Conservation (phyloP, 202 grass and related monocot species). For the Thinopyrum obtusiflorum region DNA sequence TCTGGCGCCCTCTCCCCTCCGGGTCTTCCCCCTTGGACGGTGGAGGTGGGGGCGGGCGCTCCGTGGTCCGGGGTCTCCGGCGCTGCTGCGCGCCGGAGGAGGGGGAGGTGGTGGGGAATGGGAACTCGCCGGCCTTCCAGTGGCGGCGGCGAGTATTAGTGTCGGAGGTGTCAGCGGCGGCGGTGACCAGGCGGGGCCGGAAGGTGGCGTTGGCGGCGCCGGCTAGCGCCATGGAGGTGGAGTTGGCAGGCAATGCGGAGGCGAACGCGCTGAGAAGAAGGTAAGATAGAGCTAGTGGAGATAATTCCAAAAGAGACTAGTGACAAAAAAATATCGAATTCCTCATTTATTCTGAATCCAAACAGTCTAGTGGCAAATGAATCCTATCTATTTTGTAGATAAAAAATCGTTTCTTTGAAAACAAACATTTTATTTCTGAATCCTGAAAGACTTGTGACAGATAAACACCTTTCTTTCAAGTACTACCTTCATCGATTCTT, state of each 20-base stretch:
- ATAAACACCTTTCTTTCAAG: not conserved
- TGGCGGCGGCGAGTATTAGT: not conserved
- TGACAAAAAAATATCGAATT: not conserved
- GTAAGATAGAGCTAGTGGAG: conserved; percentile 15
- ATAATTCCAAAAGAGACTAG: conserved; percentile 15
- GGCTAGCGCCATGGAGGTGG: conserved; percentile 23
- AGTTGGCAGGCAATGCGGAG: conserved; percentile 7
- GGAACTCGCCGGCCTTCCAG: conserved; percentile 43
- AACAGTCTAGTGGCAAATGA: too few relatives aligned
- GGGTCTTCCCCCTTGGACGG: not conserved
- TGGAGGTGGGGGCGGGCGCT: not conserved
- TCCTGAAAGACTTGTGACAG: not conserved
- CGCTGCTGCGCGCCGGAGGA: conserved; percentile 17
- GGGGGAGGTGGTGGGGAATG: conserved; percentile 17
- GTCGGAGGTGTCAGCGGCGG: not conserved
- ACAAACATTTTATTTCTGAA: not conserved
- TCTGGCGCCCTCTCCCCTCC: not conserved
- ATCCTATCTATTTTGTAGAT: too few relatives aligned
- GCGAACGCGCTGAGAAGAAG: not conserved
- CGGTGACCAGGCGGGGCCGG: conserved; percentile 21
- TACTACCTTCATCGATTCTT: too few relatives aligned
- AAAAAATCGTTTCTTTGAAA: not conserved
- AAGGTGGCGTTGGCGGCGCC: not conserved
- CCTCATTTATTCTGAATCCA: too few relatives aligned
- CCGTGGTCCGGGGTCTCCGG: not conserved